A percentile compares a stretch with the other conserved stretches of the same genome.
Conservation (phyloP, 805 yeast species). For the Candida taoyuanica region DNA sequence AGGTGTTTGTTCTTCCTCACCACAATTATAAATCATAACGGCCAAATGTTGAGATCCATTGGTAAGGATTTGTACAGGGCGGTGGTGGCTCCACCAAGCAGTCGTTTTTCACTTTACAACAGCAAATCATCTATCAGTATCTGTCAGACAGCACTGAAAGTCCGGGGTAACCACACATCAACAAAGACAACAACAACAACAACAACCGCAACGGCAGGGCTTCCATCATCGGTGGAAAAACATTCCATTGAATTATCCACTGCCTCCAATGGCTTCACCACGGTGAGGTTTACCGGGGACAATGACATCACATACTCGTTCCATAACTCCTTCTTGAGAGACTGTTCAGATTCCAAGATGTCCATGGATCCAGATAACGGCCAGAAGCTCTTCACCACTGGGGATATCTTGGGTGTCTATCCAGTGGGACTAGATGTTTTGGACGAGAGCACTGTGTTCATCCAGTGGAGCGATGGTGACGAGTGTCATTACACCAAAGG, state of each 20-base stretch:
- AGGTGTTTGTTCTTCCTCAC: no score
- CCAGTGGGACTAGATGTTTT: constrained; percentile 34
- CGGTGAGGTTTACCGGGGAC: constrained; percentile 9
- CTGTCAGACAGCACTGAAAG: no score
- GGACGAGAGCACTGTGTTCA: constrained; percentile 32
- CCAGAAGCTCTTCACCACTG: constrained; percentile 66
- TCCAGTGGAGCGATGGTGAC: constrained; percentile 48
- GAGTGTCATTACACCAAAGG: constrained; percentile 36
- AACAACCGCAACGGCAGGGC: not conserved
- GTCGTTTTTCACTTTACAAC: no score
- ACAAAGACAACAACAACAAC: not conserved
- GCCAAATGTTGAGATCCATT: not conserved
- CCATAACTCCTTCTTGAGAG: constrained; percentile 58
- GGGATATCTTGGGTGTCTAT: constrained; percentile 32
- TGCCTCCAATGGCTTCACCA: constrained; percentile 7
- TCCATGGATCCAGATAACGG: constrained; percentile 52
- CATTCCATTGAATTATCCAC: constrained; percentile 5
- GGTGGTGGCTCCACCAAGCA: no score
- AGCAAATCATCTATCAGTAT: no score
- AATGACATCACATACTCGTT: constrained; percentile 16
- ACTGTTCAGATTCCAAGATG: constrained; percentile 45
- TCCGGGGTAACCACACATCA: constrained; percentile 4
- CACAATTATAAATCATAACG: no score
- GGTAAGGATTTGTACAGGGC: not conserved
- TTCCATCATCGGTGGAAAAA: not conserved